These are phyloP conservation scores for Podospora fimiseda DNA, from an alignment of 495 filamentous ascomycete species.

Conservation along the genomic window DNA sequence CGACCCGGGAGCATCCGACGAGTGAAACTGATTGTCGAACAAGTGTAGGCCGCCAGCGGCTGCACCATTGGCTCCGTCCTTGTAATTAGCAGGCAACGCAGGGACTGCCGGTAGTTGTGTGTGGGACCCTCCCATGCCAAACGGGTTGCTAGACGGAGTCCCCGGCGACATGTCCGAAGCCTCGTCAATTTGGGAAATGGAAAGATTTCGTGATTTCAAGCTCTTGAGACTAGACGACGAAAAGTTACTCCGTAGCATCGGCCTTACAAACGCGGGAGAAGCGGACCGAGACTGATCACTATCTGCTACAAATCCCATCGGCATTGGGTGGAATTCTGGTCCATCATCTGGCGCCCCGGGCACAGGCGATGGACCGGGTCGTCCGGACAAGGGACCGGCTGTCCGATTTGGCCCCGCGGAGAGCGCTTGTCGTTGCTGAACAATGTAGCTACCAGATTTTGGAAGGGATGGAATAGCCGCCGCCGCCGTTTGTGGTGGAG, in stretches of 20 bases:
- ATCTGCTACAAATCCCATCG: slow-evolving; percentile 19
- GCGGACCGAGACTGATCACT: slow-evolving; percentile 32
- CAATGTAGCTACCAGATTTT: slow-evolving; percentile 33
- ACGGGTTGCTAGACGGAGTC: slow-evolving; percentile 63
- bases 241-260: slow-evolving; percentile 66
- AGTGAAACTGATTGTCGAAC: slow-evolving; percentile 80
- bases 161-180: slow-evolving; percentile 59
- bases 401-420: slow-evolving; percentile 33
- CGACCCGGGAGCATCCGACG: slow-evolving; percentile 58
- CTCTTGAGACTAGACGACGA: slow-evolving; percentile 71
- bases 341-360: slow-evolving; percentile 17
- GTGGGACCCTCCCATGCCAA: slow-evolving; percentile 44
- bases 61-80: slow-evolving; percentile 41
- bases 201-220: slow-evolving; percentile 65
- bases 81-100: slow-evolving; percentile 52
- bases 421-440: slow-evolving; percentile 40
- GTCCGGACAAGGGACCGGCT: slow-evolving; percentile 22
- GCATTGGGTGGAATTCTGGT: slow-evolving; percentile 21
- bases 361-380: slow-evolving; percentile 28
- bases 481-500: slow-evolving; percentile 34
- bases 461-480: slow-evolving; percentile 39
- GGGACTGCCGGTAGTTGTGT: slow-evolving; percentile 46
- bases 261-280: slow-evolving; percentile 35
- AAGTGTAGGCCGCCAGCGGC: slow-evolving; percentile 67
- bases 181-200: slow-evolving; percentile 64